These are phyloP conservation scores for Apiospora phragmitis DNA, from an alignment of 2,329 filamentous ascomycete species.

Conservation along the genomic window DNA sequence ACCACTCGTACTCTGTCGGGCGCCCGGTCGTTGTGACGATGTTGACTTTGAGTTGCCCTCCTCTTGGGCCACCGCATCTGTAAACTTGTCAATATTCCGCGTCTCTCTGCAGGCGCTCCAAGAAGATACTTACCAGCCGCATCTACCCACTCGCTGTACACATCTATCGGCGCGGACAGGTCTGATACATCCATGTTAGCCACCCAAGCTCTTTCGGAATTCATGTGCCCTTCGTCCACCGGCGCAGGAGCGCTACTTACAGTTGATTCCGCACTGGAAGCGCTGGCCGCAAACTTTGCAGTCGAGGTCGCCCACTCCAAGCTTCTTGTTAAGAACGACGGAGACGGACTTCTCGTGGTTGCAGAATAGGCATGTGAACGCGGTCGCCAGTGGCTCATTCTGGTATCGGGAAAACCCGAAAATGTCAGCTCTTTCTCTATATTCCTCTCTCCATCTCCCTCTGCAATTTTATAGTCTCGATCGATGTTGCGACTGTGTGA, in stretches of 20 bases:
- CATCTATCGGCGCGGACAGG: constrained; percentile 87
- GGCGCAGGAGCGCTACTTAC: constrained; percentile 44
- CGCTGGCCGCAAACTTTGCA: constrained; percentile 94
- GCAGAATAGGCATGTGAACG: constrained; percentile 97
- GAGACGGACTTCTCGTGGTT: constrained; percentile 93
- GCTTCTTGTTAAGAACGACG: constrained; percentile 92
- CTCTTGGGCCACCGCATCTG: constrained; percentile 54
- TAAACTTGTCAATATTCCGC: constrained; percentile 17
- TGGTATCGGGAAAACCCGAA: constrained; percentile 30
- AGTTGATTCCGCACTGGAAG: constrained; percentile 92
- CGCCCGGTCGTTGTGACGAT: constrained; percentile 17
- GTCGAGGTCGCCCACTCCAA: constrained; percentile 77
- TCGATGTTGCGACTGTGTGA: neutral
- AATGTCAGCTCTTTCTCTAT: neutral
- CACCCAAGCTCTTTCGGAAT: neutral
- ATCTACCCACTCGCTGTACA: constrained; percentile 98
- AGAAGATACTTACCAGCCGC: constrained; percentile 57
- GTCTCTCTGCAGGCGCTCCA: constrained; percentile 13
- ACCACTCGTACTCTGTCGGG: constrained; percentile 20
- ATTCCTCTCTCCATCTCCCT: neutral
- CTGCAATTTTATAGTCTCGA: neutral
- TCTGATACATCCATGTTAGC: constrained; percentile 50
- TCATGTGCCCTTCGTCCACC: neutral
- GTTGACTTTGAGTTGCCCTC: constrained; percentile 19
- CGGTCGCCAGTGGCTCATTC: constrained; percentile 72